Evolutionary conservation across 768 basidiomycete species (phyloP), one percentile per base, ranked within the genome.

Genomic region (Suillus fuscotomentosus): DNA sequence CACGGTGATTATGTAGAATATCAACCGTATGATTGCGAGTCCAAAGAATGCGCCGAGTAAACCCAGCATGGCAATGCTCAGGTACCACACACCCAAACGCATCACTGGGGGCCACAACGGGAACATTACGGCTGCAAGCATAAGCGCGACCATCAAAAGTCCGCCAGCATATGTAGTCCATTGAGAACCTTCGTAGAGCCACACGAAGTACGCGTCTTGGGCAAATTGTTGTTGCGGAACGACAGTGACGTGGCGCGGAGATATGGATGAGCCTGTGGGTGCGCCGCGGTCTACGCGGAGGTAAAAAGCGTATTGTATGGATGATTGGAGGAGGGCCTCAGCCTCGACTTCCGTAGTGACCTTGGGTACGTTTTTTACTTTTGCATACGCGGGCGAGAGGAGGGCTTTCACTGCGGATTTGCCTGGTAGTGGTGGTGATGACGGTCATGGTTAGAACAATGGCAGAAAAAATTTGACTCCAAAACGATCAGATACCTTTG

Each of bases 81-180:
- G 81, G 77, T 99, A 99, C 91, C 92, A 98, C 63, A 96, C 97
- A 42, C 97, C 96, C 38, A 96, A 80, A 15, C 97, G 86, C 85
- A 99, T 87, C 70, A 87, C 88, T 57, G 91, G 87, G 2, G 97
- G 97, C 97, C 97, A 99, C 17, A 99, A 84, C 4, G 97, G 97
- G 87, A 97, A 99, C 95, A 99, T 97, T 72, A 98, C 96, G 2
- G 93, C 96, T 5, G 91, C 95, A 50, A 99, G 89, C 83, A 99
- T 94, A 73, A 98, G 82, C 48, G 83, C 86, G 64, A 99, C 95
- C 93, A 99, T 95, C 36, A 88, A 87, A 14, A 91, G 81, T 20
- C 93, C 97, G 48, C 95, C 94, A 11, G 94, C 86, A 72, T 97
- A 94, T 8, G 92, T 96, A 69, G 90, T 92, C 87, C 94, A 89